A percentile compares a stretch with the other conserved stretches of the same genome.
These are phyloP conservation scores for Ophiostoma piceae DNA, from an alignment of 2,329 filamentous ascomycete genomes.

Conservation along the genomic window DNA sequence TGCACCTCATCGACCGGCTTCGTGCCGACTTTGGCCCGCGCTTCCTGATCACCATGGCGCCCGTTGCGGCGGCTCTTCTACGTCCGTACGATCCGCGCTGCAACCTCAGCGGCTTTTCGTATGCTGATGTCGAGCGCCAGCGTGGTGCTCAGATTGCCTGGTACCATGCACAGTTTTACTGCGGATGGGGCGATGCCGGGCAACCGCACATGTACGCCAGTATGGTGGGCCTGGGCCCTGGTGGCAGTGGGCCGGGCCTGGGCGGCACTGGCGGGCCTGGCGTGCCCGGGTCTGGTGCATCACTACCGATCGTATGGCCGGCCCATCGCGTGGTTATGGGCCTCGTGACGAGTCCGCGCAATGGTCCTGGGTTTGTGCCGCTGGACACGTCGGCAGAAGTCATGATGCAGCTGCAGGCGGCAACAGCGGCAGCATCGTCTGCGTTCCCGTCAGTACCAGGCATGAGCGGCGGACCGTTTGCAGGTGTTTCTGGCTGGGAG, in stretches of 20 bases:
- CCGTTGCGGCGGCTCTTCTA: conserved; percentile 68
- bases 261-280: conserved; percentile 61
- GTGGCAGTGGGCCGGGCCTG: conserved; percentile 50
- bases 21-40: conserved; percentile 58
- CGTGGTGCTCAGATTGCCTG: conserved; percentile 62
- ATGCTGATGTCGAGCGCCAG: conserved; percentile 62
- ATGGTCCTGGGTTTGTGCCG: conserved; percentile 62
- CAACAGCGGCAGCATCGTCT: conserved; percentile 5
- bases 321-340: conserved; percentile 67
- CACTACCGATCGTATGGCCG: conserved; percentile 58
- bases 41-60: conserved; percentile 73
- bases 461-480: conserved; percentile 44
- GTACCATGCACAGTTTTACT: conserved; percentile 85
- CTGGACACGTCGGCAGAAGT: conserved; percentile 53
- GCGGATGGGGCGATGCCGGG: conserved; percentile 67
- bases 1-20: conserved; percentile 59
- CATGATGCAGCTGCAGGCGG: conserved; percentile 44
- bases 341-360: conserved; percentile 66
- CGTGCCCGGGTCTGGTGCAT: neutral
- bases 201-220: conserved; percentile 45
- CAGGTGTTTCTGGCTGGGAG: conserved; percentile 82
- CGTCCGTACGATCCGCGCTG: conserved; percentile 48
- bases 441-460: conserved; percentile 13
- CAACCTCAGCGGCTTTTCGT: conserved; percentile 70
- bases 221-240: conserved; percentile 54